Base-by-base conservation (phyloP, 1,284 basidiomycete species). In the Earliella scabrosa region DNA sequence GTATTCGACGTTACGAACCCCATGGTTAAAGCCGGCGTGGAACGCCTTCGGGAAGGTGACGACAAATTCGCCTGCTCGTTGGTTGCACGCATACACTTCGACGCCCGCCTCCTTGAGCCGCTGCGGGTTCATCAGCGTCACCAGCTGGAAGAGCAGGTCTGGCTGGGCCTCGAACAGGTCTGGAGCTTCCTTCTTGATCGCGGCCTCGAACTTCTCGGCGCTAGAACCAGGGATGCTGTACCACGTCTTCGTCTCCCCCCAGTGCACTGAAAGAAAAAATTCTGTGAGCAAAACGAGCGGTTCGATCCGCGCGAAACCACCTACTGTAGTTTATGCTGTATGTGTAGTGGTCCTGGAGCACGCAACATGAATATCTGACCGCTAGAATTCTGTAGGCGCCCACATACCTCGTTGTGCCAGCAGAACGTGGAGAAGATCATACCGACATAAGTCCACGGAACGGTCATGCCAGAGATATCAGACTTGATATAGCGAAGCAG, bases 161-260 rank as follows among this genome's bases (percentile, higher is more conserved):
- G 97, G 97, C 72, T 98, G 95, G 45, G 95, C 92, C 70, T 98
- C 95, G 71, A 99, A 99, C n/a, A 99, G 83, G 73, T 99, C 97
- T 6, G 97, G 97, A 5, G 97, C 97, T 71, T 97, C 95, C 49
- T 83, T 83, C 74, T 90, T 92, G 76, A 99, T 98, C 7, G 97
- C 97, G 18, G 91, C 88, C 76, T 99, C 97, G 68, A 99, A 98
- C 73, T 93, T 94, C 65, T 94, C 93, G 24, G 97, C 95, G 65
- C 97, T 92, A 52, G 86, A 86, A 23, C 93, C 97, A 1, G 97
- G 97, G 40, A 99, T 91, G 53, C 97, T 97, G 75, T 99, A 99
- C 97, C 97, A 99, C 0, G 97, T 99, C 80, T 99, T 99, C 40
- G 97, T 98, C 71, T 98, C 97, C 32, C 97, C 97, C 93, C 94